A percentile compares a stretch with the other conserved stretches of the same genome.
These are phyloP conservation scores for Nitzschia sp. DNA, from an alignment of 108 stramenopile genomes.

Conservation along the genomic window DNA sequence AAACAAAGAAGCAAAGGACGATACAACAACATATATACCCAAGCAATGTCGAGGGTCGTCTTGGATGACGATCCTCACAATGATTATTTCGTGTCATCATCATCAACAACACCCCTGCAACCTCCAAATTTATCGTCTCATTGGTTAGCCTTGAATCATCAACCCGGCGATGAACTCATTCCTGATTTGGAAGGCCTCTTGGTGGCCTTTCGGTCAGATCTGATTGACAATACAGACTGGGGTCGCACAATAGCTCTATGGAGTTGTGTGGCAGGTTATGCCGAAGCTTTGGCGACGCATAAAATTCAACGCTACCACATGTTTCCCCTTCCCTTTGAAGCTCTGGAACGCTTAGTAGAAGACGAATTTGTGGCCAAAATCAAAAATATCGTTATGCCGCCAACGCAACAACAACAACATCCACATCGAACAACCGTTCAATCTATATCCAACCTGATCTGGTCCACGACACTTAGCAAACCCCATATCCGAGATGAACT, in stretches of 20 bases:
- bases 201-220: constrained; percentile 29
- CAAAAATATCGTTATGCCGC: background rate
- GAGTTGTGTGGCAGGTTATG: constrained; percentile 64
- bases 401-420: too few relatives aligned
- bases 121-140: constrained; percentile 37
- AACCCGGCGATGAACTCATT: constrained; percentile 20
- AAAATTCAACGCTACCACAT: constrained; percentile 44
- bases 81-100: too few relatives aligned
- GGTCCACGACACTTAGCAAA: constrained; percentile 47
- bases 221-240: background rate
- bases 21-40: too few relatives aligned
- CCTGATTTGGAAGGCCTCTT: constrained; percentile 37
- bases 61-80: background rate
- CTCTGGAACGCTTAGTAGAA: constrained; percentile 37
- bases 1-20: too few relatives aligned
- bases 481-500: constrained; percentile 50
- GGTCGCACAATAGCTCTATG: constrained; percentile 41
- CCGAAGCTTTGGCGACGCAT: constrained; percentile 63
- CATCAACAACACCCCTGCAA: background rate
- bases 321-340: constrained; percentile 52
- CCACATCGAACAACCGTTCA: constrained; percentile 50
- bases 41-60: background rate
- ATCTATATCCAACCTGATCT: constrained; percentile 52
- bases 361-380: constrained; percentile 36
- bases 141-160: constrained; percentile 28